These are phyloP conservation scores for Saccharum hybrid DNA, from an alignment of 202 grass and related monocot genomes.

Conservation along the genomic window DNA sequence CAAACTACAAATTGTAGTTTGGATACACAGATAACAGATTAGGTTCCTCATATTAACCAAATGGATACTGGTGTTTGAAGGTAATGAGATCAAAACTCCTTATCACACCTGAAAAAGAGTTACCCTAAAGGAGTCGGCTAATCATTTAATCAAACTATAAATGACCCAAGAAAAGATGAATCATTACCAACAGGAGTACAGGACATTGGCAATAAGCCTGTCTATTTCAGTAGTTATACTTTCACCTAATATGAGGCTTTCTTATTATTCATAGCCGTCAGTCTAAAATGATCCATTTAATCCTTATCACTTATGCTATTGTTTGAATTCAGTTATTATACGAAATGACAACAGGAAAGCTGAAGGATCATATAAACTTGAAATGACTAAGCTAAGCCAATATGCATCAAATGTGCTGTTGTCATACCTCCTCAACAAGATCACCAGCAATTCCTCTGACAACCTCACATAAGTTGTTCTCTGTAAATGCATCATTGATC, in stretches of 20 bases:
- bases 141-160: neutral
- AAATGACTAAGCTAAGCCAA: slow-evolving; percentile 11
- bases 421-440: slow-evolving; percentile 86
- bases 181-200: neutral
- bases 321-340: slow-evolving; percentile 18
- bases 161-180: neutral
- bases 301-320: slow-evolving; percentile 16
- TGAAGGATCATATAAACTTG: slow-evolving; percentile 5
- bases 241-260: slow-evolving; percentile 33
- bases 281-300: slow-evolving; percentile 31
- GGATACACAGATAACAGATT: neutral
- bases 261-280: neutral
- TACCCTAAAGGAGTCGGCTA: neutral
- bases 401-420: slow-evolving; percentile 12
- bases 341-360: slow-evolving; percentile 25
- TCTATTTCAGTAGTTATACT: neutral
- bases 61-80: slow-evolving; percentile 11
- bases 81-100: slow-evolving; percentile 1
- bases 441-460: slow-evolving; percentile 97
- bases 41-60: neutral
- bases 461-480: slow-evolving; percentile 98
- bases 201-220: neutral
- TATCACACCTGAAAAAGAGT: neutral
- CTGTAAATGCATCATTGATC: slow-evolving; percentile 89
- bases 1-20: slow-evolving; percentile 9